phyloP scores from a whole-genome alignment of 306 rosid genomes.

The Lathyrus tuberosus region DNA sequence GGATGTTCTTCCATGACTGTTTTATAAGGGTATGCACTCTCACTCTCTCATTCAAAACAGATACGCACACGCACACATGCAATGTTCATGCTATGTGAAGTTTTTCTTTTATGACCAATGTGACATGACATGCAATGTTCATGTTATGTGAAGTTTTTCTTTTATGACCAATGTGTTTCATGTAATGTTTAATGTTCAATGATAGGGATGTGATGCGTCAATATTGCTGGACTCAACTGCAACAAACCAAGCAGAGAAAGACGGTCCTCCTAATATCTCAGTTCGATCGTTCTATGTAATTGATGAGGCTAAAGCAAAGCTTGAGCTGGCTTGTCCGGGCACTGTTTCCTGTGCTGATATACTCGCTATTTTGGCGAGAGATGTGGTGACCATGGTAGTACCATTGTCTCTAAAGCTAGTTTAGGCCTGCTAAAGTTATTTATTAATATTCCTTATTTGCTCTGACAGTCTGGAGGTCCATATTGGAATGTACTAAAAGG shows the following conservation, averaged over 20 bases:
- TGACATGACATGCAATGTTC: background rate
- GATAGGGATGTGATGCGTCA: slow-evolving; percentile 83
- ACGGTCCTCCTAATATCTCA: slow-evolving; percentile 72
- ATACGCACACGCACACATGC: background rate
- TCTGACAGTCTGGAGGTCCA: slow-evolving; percentile 73
- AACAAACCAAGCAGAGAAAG: slow-evolving; percentile 75
- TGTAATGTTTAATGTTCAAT: background rate
- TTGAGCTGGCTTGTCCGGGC: slow-evolving; percentile 67
- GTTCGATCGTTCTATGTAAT: slow-evolving; percentile 66
- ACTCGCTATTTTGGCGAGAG: slow-evolving; percentile 71
- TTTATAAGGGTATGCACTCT: slow-evolving; percentile 68
- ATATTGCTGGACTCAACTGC: slow-evolving; percentile 66
- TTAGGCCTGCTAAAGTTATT: slow-evolving; percentile 15
- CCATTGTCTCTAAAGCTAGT: slow-evolving; percentile 30
- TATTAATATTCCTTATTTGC: slow-evolving; percentile 1
- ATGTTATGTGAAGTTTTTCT: slow-evolving; percentile 14
- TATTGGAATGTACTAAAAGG: slow-evolving; percentile 75
- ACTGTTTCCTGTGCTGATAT: slow-evolving; percentile 78
- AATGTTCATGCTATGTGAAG: slow-evolving; percentile 20
- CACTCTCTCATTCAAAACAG: background rate
- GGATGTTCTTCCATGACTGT: slow-evolving; percentile 90
- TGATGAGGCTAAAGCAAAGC: slow-evolving; percentile 62
- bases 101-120: background rate
- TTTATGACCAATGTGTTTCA: background rate
- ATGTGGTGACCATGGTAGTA: slow-evolving; percentile 66